Base-by-base conservation (phyloP, 768 basidiomycete genomes). In the Boletus rubroflammeus region DNA sequence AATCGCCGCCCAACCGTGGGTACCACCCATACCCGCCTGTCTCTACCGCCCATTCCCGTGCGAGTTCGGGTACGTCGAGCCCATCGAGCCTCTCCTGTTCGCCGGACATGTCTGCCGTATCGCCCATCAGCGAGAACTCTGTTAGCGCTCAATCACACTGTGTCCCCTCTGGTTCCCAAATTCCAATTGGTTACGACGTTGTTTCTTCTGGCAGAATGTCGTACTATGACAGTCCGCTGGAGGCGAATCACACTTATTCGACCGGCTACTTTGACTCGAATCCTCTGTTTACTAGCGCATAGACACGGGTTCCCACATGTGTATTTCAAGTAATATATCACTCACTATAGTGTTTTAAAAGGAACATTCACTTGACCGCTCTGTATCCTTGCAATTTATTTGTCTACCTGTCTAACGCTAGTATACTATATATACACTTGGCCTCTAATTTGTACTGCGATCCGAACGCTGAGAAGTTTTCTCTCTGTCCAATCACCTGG, bases 1-100 rank as follows among this genome's bases (percentile, higher is more conserved):
- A 77, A 54, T 80, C 82, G 26, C 73, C 72, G 38, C 73, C 72
- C 11, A 71, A 64, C 54, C 74, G 83, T 48, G 78, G 80, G 44
- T 81, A 84, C 59, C 81, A 86, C 64, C 77, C 86, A 21, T 85
- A 85, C 48, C 79, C 77, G 9, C 54, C 60, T 1, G 32, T 51
- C 9, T 69, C 70, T 17, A 10, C 52, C 31, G 49, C 38, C 3
- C 65, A 67, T 17, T 72, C 71, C 0, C 68, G 72, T 11, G 49
- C 69, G 15, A 64, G 63, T 28, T 71, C 70, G 23, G 57, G 59
- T 17, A 57, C 67, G 38, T 70, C 69, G 7, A 72, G 71, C 47
- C 67, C 69, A 7, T 61, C 65, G n/a, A 57, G 65, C 42, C 54
- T 69, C 9, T 58, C 57, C 0, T 68, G 63, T 17, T 69, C 69